Evolutionary conservation across 2,329 filamentous ascomycete genomes (phyloP).

Genomic region (Teratosphaeriaceae sp.): DNA sequence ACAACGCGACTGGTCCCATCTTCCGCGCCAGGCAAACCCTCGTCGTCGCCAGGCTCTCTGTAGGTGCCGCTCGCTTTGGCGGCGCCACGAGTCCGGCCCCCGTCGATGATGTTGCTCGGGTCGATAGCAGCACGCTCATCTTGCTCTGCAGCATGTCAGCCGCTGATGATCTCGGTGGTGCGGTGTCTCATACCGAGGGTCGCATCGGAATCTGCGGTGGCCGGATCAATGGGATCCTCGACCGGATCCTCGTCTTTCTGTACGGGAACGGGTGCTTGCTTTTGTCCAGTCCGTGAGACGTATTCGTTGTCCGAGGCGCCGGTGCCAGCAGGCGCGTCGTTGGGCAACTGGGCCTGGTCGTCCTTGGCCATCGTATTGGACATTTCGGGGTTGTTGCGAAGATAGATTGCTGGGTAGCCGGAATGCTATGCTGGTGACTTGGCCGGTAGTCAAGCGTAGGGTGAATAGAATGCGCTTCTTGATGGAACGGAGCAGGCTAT

Average conservation of each 20-base stretch:
- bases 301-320: slow-evolving; percentile 40
- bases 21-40: slow-evolving; percentile 28
- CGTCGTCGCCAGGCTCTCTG: slow-evolving; percentile 47
- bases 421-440: not conserved
- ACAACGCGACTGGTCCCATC: slow-evolving; percentile 16
- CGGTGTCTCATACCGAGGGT: slow-evolving; percentile 37
- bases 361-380: not conserved
- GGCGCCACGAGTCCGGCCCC: slow-evolving; percentile 41
- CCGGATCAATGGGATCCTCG: slow-evolving; percentile 39
- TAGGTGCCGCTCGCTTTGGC: slow-evolving; percentile 40
- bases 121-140: slow-evolving; percentile 47
- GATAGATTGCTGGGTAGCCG: not conserved
- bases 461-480: not conserved
- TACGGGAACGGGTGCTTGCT: slow-evolving; percentile 40
- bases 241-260: slow-evolving; percentile 41
- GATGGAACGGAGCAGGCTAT: too few species aligned
- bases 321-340: slow-evolving; percentile 25
- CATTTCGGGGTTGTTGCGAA: not conserved
- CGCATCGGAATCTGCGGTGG: slow-evolving; percentile 41
- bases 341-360: not conserved
- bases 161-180: not conserved
- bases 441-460: not conserved
- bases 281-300: slow-evolving; percentile 40
- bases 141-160: slow-evolving; percentile 25
- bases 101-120: slow-evolving; percentile 39